These are phyloP conservation scores for Anethum foeniculum DNA, from an alignment of 140 eudicot species.

Conservation along the genomic window DNA sequence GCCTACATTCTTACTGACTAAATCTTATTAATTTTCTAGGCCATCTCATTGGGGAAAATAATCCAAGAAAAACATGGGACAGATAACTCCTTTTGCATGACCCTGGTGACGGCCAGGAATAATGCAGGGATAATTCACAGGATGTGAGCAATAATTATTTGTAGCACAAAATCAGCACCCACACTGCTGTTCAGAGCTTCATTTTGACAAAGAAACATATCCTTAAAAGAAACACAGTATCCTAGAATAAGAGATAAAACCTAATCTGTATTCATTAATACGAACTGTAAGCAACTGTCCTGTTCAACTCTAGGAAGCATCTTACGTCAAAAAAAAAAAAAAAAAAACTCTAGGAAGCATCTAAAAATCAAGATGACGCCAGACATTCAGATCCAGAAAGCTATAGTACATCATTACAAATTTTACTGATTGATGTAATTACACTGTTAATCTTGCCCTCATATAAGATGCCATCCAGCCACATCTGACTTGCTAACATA, in stretches of 20 bases:
- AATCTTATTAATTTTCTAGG: not conserved
- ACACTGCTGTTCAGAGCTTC: not conserved
- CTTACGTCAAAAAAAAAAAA: no score
- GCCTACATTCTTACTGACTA: not conserved
- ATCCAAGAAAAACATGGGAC: not conserved
- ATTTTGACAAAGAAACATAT: not conserved
- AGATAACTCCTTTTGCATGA: not conserved
- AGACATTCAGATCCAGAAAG: not conserved
- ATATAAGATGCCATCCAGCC: conserved; percentile 3
- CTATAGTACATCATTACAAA: conserved; percentile 2
- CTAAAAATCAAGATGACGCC: not conserved
- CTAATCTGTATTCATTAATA: not conserved
- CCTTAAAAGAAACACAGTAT: not conserved
- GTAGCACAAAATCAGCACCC: not conserved
- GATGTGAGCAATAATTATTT: not conserved
- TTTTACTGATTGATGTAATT: not conserved
- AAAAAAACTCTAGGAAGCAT: not conserved
- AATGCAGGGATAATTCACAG: not conserved
- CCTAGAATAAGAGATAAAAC: not conserved
- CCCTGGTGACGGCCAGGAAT: not conserved
- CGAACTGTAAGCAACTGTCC: not conserved
- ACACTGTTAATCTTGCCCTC: not conserved
- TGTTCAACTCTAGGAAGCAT: not conserved
- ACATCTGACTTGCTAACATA: not conserved
- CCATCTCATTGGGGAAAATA: not conserved